Base-by-base conservation (phyloP, 257 asterid genomes). In the Solanum acaule region DNA sequence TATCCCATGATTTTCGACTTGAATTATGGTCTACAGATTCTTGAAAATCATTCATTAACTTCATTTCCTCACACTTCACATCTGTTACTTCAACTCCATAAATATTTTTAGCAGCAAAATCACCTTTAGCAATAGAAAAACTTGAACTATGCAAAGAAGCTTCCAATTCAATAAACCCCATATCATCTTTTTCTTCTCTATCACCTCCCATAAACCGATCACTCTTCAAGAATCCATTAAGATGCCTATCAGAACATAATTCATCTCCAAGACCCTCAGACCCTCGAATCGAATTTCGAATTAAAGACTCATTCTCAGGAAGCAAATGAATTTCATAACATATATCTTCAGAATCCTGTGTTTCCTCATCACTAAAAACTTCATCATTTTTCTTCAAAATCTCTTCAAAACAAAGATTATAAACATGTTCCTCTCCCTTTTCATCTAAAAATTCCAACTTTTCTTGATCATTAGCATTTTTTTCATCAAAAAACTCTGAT, bases 91-190 rank as follows among this genome's bases (percentile, higher is more conserved):
- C 84, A 25, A 56, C 72, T 65, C 83, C 72, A 83, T 82, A 59
- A 31, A 87, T 44, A 87, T 79, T 84, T 31, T 38, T 85, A 63
- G 37, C 13, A 56, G 83, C n/a, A 49, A 79, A 33, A 40, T 77
- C 78, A 34, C 72, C 92, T 88, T 18, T 65, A 56, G 27, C 56
- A 12, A 31, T 31, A 31, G 75, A 84, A 31, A 40, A 84, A 34
- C 67, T 33, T 27, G 70, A 67, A 42, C 15, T 76, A 8, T 83
- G 44, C 59, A 56, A 25, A 68, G 83, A 46, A 82, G 91, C 92
- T 86, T 91, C 90, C 87, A 94, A 38, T 87, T 94, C 97, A 76
- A 95, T 93, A 90, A 67, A 95, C 42, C 90, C 98, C 84, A 91
- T 95, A 8, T 92, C 93, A 83, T 68, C 84, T 78, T 86, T 90